These are phyloP conservation scores for Viola odorata DNA, from an alignment of 345 rosid species.

Conservation along the genomic window DNA sequence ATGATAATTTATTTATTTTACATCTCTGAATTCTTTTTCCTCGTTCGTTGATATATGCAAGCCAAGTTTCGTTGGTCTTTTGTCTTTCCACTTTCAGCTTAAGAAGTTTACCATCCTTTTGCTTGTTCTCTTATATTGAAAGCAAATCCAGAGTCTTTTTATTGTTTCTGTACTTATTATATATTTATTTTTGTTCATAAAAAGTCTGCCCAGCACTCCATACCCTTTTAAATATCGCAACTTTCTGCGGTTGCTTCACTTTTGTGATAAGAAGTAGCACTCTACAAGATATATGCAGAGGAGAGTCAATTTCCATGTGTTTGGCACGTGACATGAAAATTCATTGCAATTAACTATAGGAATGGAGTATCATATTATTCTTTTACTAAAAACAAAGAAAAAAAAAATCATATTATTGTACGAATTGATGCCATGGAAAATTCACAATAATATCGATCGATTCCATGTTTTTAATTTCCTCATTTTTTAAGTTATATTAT, in stretches of 20 bases:
- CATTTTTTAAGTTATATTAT: not conserved
- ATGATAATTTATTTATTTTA: too few species aligned
- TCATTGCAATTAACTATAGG: not conserved
- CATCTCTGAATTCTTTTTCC: conserved; percentile 1
- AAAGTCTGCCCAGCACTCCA: too few species aligned
- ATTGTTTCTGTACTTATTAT: too few species aligned
- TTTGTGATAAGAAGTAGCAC: not conserved
- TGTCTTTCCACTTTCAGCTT: conserved; percentile 16
- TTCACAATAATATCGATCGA: not conserved
- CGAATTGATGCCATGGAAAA: not conserved
- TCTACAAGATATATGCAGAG: too few species aligned
- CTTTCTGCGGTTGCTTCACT: conserved; percentile 8
- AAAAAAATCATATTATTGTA: not conserved
- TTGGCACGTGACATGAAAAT: not conserved
- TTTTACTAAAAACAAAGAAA: too few species aligned
- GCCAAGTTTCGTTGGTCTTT: not conserved
- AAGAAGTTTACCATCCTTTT: not conserved
- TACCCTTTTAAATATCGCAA: too few species aligned
- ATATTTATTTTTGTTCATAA: too few species aligned
- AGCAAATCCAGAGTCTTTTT: not conserved
- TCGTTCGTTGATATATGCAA: conserved; percentile 1
- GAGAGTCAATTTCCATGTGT: too few species aligned
- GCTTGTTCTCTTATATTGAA: not conserved
- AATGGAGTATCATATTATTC: not conserved
- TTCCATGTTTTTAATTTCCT: not conserved